Conservation (phyloP, 2,329 filamentous ascomycete genomes). For the Botryotinia globosa region DNA sequence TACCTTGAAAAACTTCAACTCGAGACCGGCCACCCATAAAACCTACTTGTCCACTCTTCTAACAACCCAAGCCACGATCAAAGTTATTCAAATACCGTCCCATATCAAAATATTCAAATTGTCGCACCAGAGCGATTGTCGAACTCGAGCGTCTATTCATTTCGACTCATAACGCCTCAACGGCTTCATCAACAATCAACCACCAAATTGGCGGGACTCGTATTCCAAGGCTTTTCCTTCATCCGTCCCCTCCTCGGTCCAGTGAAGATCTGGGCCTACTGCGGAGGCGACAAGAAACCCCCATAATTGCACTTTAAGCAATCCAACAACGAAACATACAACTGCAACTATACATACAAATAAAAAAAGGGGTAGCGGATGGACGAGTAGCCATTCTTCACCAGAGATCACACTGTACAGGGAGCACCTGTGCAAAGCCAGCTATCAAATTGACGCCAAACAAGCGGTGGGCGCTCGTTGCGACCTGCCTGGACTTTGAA, state of each 20-base stretch:
- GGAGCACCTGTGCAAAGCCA: constrained; percentile 39
- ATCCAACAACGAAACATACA: constrained; percentile 19
- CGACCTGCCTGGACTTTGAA: constrained; percentile 44
- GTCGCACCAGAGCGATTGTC: not conserved
- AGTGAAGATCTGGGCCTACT: constrained; percentile 81
- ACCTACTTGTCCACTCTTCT: not conserved
- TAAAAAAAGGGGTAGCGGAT: constrained; percentile 25
- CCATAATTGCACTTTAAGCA: constrained; percentile 69
- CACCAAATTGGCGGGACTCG: constrained; percentile 94
- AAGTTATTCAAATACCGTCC: constrained; percentile 6
- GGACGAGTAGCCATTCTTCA: constrained; percentile 25
- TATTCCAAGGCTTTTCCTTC: constrained; percentile 67
- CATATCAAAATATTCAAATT: not conserved
- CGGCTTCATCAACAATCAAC: constrained; percentile 42
- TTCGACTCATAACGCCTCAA: constrained; percentile 32
- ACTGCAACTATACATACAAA: constrained; percentile 18
- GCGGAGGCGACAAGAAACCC: constrained; percentile 95
- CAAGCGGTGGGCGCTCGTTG: constrained; percentile 52
- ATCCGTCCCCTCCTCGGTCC: constrained; percentile 89
- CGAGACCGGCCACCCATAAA: constrained; percentile 2
- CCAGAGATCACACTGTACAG: constrained; percentile 34
- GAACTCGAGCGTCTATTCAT: not conserved
- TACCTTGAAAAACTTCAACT: not conserved
- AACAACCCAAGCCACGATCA: constrained; percentile 8
- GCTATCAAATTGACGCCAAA: constrained; percentile 50